These are phyloP conservation scores for Metrosideros polymorpha DNA, from an alignment of 441 rosid genomes.

Conservation along the genomic window DNA sequence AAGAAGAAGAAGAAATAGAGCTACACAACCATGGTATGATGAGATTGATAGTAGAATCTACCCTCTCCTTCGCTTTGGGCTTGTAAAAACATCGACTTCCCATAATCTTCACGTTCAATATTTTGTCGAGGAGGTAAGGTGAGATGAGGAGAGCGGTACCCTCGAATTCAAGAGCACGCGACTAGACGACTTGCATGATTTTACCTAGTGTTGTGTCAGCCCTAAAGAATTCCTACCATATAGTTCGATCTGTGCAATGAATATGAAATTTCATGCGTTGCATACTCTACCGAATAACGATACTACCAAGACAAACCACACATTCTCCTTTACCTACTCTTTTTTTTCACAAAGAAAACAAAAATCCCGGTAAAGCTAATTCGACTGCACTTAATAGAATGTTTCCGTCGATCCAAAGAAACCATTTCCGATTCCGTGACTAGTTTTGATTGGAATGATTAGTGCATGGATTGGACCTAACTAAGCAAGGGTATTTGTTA, in stretches of 20 bases:
- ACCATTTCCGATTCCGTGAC: neutral
- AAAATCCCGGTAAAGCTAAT: neutral
- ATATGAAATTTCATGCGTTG: neutral
- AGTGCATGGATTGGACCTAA: neutral
- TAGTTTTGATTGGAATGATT: neutral
- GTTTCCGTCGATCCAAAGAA: neutral
- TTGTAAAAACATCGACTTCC: neutral
- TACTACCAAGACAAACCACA: neutral
- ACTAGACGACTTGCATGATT: neutral
- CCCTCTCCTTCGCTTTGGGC: neutral
- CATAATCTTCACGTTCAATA: neutral
- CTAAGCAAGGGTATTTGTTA: neutral
- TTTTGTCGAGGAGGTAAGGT: neutral
- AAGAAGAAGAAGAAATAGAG: neutral
- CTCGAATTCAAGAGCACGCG: neutral
- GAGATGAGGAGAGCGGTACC: neutral
- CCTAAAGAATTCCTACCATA: neutral
- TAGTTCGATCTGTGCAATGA: neutral
- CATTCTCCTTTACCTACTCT: neutral
- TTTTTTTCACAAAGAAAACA: accelerated
- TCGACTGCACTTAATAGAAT: neutral
- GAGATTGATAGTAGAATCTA: neutral
- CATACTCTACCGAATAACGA: neutral
- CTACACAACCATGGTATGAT: neutral
- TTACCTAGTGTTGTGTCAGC: neutral